These are phyloP conservation scores for Tetracentron sinense DNA, from an alignment of 164 flowering plant species.

Conservation along the genomic window DNA sequence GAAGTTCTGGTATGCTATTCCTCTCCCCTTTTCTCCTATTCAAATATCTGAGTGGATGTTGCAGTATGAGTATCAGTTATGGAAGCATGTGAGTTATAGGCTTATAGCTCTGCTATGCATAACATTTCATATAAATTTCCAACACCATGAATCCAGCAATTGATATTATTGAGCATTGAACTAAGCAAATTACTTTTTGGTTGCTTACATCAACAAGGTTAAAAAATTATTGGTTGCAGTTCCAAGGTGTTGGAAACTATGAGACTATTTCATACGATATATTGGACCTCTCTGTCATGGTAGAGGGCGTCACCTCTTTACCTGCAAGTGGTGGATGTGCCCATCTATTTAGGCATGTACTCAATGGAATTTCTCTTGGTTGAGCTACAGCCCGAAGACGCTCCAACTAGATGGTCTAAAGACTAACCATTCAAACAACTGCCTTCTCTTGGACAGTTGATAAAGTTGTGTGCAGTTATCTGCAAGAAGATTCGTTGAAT, in stretches of 20 bases:
- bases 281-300: neutral
- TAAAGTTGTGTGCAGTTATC: neutral
- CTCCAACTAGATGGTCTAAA: neutral
- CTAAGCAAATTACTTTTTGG: neutral
- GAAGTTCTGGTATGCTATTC: slow-evolving; percentile 76
- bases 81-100: neutral
- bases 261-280: neutral
- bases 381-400: neutral
- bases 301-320: neutral
- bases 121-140: no score
- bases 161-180: neutral
- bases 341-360: neutral
- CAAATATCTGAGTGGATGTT: neutral
- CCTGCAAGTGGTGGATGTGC: neutral
- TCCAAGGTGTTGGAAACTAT: neutral
- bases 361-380: neutral
- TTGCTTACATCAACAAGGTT: neutral
- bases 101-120: no score
- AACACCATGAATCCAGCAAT: neutral
- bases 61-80: neutral
- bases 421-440: no score
- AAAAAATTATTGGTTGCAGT: neutral
- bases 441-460: neutral
- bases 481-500: neutral
- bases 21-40: neutral